Evolutionary conservation across 2,329 filamentous ascomycete genomes (phyloP), one percentile per base, ranked within the genome.

Genomic region (Zopfia rhizophila): DNA sequence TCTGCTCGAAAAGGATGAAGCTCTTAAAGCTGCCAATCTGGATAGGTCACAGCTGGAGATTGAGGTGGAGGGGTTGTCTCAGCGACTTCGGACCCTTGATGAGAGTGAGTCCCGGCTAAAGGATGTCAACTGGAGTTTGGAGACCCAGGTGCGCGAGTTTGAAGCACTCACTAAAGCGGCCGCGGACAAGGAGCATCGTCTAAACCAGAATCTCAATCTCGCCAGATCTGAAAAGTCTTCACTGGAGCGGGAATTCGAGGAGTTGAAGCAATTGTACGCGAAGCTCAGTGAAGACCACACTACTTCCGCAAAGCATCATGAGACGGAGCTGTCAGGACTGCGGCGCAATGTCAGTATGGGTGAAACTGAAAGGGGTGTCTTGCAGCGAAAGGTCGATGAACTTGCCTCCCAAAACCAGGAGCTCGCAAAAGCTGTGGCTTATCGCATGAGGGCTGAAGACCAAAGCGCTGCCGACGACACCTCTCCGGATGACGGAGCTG

Each of bases 41-140:
- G 90, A 95, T 53, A 90, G 88, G 61, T 87, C 88, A 5, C 84
- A 85, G 50, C 79, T 97, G 24, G 92, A 97, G 69, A 82, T 90
- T 23, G 92, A 97, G 56, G 83, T 86, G 0, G 89, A 96, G 68
- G 84, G 82, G 3, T 83, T 95, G 54, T 83, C 88, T 40, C 90
- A 95, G 69, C 85, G 91, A 23, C 78, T 97, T 55, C 88, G 90
- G 65, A 82, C 83, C 5, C 78, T 97, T 28, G 92, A 97, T 60
- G 94, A 99, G 73, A 96, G 89, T 68, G 94, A 99, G 70, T 89
- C 95, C 63, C 87, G 90, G 39, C 96, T 96, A 76, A 97, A 97
- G 74, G 94, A 99, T 65, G 94, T 97, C 72, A 99, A 97, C 69
- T 99, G 94, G 94, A 93, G 89, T 53, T 81, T 99, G 25, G 94